Percentiles rank a stretch among this genome's conserved stretches.
phyloP scores from a whole-genome alignment of 2,329 filamentous ascomycete genomes.

The Graphium sp. region DNA sequence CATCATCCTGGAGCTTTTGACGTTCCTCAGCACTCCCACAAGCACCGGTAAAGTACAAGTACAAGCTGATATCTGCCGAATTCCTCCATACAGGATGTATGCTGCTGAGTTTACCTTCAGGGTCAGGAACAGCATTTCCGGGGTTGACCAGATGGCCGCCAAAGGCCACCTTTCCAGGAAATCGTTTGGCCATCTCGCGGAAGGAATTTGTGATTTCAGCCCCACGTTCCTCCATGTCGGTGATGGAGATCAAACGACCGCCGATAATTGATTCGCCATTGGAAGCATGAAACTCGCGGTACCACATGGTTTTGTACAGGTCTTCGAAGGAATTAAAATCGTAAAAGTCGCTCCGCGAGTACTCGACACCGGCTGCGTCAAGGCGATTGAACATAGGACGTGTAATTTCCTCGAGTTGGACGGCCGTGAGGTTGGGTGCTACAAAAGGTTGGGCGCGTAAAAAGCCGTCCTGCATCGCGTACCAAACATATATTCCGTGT shows the following conservation, averaged over 20 bases:
- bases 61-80: constrained; percentile 17
- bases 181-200: constrained; percentile 10
- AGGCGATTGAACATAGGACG: constrained; percentile 24
- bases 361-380: constrained; percentile 15
- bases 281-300: constrained; percentile 1
- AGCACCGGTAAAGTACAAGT: constrained; percentile 14
- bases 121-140: constrained; percentile 15
- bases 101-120: constrained; percentile 13
- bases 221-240: constrained; percentile 16
- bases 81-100: constrained; percentile 20
- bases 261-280: constrained; percentile 7
- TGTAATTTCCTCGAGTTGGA: constrained; percentile 24
- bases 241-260: constrained; percentile 17
- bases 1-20: constrained; percentile 17
- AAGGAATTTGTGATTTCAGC: constrained; percentile 17
- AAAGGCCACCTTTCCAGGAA: constrained; percentile 14
- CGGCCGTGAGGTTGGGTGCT: constrained; percentile 24
- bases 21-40: constrained; percentile 23
- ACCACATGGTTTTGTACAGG: constrained; percentile 10
- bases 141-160: constrained; percentile 17
- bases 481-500: constrained; percentile 25
- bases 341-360: constrained; percentile 19
- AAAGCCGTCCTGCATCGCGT: constrained; percentile 24
- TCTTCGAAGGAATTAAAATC: constrained; percentile 29
- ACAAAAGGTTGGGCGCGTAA: constrained; percentile 30